Base-by-base conservation (phyloP, 2,329 filamentous ascomycete genomes). In the Colletotrichum eremochloae region DNA sequence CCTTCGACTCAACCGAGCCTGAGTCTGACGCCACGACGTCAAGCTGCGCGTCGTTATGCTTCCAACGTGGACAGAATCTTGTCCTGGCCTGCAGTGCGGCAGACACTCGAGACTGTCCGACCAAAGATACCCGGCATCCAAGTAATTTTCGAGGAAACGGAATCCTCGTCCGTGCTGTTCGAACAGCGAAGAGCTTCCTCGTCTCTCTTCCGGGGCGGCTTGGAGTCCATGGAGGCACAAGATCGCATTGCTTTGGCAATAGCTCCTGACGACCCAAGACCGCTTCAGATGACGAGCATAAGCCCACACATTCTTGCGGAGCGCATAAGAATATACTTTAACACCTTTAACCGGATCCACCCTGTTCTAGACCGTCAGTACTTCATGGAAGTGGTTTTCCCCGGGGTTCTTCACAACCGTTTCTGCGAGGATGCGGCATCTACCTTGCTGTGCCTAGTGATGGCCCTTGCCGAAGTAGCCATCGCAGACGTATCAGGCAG, bases 391-490 rank as follows among this genome's bases (percentile, higher is more conserved):
- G 82, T 84, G 48, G 85, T 82, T 2, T 76, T 91, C 11, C 79
- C 81, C 1, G 78, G 82, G 7, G 82, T 90, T 3, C 76, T 86
- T 50, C 82, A 80, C 15, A 81, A 84, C 58, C 85, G 86, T 0
- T 88, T 90, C 74, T 82, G 85, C 74, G 84, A 88, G 55, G 84
- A 86, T 63, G 80, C 81, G 36, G 78, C 82, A 20, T 87, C 86
- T 20, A 86, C 89, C 5, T 82, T 91, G 56, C 86, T 86, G 1
- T 83, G 89, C 12, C 81, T 91, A 5, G 85, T 91, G 12, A 84
- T 91, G 74, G 88, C 89, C 2, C 81, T 92, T 8, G 90, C 89
- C 14, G 86, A 90, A 72, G 82, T 90, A 29, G 88, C 88, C 2
- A 79, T 88, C n/a, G 85, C 87, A 53, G 86, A 85, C 8, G 79